phyloP scores from a whole-genome alignment of 257 asterid genomes.

The Thymus mandschuricus region DNA sequence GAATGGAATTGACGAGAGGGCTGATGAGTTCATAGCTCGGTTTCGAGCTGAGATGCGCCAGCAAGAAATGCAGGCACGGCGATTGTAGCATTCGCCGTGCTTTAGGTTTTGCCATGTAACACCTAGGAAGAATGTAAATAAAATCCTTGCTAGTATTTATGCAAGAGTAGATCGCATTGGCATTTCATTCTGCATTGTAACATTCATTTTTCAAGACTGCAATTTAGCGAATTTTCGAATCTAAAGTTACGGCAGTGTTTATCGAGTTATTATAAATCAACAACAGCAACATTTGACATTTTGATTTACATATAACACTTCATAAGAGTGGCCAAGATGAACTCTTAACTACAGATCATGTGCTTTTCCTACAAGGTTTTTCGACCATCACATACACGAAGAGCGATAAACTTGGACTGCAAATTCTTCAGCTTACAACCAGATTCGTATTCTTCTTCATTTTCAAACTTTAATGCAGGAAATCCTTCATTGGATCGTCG shows the following conservation, averaged over 20 bases:
- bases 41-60: constrained; percentile 69
- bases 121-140: constrained; percentile 15
- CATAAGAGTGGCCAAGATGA: background rate
- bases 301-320: constrained; percentile 7
- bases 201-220: background rate
- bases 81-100: constrained; percentile 26
- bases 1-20: constrained; percentile 72
- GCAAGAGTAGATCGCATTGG: background rate
- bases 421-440: background rate
- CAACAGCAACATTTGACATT: constrained; percentile 8
- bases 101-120: background rate
- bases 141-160: background rate
- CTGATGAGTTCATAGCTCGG: constrained; percentile 76
- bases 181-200: background rate
- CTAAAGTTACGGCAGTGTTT: too few relatives aligned
- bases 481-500: constrained; percentile 88
- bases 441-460: background rate
- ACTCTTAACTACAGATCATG: background rate
- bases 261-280: background rate
- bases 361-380: constrained; percentile 3
- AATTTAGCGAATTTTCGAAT: background rate
- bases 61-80: constrained; percentile 42
- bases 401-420: background rate
- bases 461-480: constrained; percentile 43
- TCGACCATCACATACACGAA: background rate